Evolutionary conservation across 2,329 filamentous ascomycete species (phyloP), one percentile per base, ranked within the genome.

Genomic region (Cladosporium sp.): DNA sequence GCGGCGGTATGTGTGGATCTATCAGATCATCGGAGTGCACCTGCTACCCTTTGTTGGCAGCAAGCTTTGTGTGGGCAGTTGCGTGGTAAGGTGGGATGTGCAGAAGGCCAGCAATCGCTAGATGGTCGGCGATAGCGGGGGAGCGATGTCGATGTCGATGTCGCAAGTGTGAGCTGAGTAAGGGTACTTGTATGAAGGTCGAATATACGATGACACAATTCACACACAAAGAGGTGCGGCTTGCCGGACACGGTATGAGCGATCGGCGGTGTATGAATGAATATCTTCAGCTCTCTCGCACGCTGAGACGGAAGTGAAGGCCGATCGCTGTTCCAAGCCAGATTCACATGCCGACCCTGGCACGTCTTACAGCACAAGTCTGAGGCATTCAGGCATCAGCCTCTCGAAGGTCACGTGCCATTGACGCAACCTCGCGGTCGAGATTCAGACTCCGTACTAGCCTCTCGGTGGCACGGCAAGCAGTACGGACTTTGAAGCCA

Each of bases 231-330:
- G 54, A 39, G 23, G 4, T 23, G 21, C 32, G 32, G 54, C 23
- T 18, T 39, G 30, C 23, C 30, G 8, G 21, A 25, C 28, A 54
- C n/a, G 25, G 21, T 25, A 30, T 16, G 25, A 58, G 56, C 7
- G 56, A 58, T 58, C 56, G 56, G 56, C 36, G 56, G 56, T 58
- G 56, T 28, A 58, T 57, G 32, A 26, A 58, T 57, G 32, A 26
- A 56, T 32, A 21, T 32, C 1, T 36, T 39, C 54, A 58, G 21
- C 30, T 56, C 16, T 34, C n/a, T 30, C 30, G 21, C 28, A 56
- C 28, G 26, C 53, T 5, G 48, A 57, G 18, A 32, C 53, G 54
- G 54, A 39, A 57, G 54, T 57, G 53, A 56, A 56, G 30, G 26
- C 53, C 30, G 54, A 36, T 57, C 32, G 23, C 51, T 10, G 16